Base-by-base conservation (phyloP, 2,329 filamentous ascomycete species). In the Aureobasidium leucospermi region DNA sequence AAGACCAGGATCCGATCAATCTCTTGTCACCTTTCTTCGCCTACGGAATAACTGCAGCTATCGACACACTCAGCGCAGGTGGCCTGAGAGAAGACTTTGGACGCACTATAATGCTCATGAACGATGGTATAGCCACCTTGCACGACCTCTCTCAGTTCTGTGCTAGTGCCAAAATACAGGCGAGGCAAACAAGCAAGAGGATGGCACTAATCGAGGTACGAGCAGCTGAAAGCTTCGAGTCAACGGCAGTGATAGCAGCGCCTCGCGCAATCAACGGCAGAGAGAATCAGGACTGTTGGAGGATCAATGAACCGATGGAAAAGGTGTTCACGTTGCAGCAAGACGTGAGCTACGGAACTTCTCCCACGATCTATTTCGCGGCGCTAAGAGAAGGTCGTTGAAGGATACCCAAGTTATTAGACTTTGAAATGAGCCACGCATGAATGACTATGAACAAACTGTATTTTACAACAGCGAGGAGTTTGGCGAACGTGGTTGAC, bases 61-160 rank as follows among this genome's bases (percentile, higher is more conserved):
- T 86, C 36, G 87, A 90, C 65, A 81, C 88, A 1, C 75, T 89
- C 59, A 83, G 83, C 11, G 81, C 85, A 0, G 82, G 80, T 5
- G 83, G 85, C 6, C 32, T 52, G 1, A 39, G 9, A 29, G 59
- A 61, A 23, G 53, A 58, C 3, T 32, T 51, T 19, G 59, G 45
- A 13, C 49, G 42, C 11, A 61, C 46, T 8, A 57, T 57, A 46
- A 29, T 23, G 19, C 41, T 56, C 6, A 15, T 61, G 11, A 42
- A 39, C 38, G 51, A 45, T 10, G 41, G 49, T 10, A 46, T 58
- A 38, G 46, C 43, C 10, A 39, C 38, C 7, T 29, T 61, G 31
- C 36, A 56, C 11, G 39, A 56, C 15, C 46, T 58, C n/a, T 45
- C 52, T 6, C 51, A 47, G 39, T 58, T 58, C 23, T 61, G 59